Percentiles rank a stretch among this genome's conserved stretches.
Conservation (phyloP, 768 basidiomycete species). For the Leccinum pellstonianum region DNA sequence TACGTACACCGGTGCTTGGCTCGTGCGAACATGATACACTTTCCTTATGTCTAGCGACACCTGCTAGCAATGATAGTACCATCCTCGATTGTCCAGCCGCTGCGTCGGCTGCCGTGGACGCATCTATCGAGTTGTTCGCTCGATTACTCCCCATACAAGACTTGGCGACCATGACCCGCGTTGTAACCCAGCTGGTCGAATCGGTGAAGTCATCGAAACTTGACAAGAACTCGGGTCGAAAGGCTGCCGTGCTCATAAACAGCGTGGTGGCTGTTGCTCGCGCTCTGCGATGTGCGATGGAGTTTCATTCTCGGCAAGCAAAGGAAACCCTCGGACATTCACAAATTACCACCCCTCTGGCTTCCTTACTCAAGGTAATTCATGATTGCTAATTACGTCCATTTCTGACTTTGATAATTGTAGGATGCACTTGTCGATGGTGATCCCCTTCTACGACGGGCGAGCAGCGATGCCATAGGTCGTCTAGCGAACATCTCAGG, state of each 20-base stretch:
- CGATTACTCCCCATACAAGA: constrained; percentile 79
- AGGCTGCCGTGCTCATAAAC: constrained; percentile 81
- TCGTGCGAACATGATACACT: constrained; percentile 87
- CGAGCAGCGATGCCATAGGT: constrained; percentile 87
- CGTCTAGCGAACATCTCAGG: constrained; percentile 81
- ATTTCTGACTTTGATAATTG: constrained; percentile 7
- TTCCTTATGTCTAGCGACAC: constrained; percentile 56
- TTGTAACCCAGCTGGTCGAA: constrained; percentile 59
- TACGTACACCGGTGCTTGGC: constrained; percentile 72
- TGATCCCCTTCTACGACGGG: constrained; percentile 70
- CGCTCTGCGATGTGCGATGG: constrained; percentile 58
- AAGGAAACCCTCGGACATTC: constrained; percentile 65
- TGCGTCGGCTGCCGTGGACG: constrained; percentile 80
- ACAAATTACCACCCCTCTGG: constrained; percentile 59
- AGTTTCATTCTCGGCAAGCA: constrained; percentile 52
- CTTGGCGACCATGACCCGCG: constrained; percentile 50
- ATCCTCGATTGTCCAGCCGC: constrained; percentile 69
- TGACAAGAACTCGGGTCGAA: constrained; percentile 85
- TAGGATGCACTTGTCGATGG: constrained; percentile 82
- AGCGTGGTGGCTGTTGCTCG: constrained; percentile 71
- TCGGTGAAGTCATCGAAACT: constrained; percentile 71
- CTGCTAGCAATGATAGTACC: constrained; percentile 43
- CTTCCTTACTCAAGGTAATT: constrained; percentile 74
- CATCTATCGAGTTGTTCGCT: constrained; percentile 85
- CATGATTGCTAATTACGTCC: constrained; percentile 5